Evolutionary conservation across 331 rosid genomes (phyloP).

Genomic region (Ulmus americana): DNA sequence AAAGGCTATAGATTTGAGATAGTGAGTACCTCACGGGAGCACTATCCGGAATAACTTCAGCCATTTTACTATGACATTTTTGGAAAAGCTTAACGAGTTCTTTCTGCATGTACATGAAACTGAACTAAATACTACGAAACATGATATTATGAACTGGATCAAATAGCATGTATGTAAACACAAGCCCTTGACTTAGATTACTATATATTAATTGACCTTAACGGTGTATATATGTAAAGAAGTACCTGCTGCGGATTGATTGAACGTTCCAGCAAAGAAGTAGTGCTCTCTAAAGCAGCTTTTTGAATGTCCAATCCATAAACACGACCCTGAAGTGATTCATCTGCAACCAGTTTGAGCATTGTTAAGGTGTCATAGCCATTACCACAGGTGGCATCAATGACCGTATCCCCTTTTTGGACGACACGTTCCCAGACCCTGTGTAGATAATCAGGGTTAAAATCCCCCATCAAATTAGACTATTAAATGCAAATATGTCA

Average conservation of each 20-base stretch:
- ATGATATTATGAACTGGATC: neutral
- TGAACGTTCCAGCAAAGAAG: slow-evolving; percentile 48
- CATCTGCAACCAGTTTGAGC: slow-evolving; percentile 76
- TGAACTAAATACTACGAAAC: neutral
- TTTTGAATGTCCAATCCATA: slow-evolving; percentile 76
- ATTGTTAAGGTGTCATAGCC: slow-evolving; percentile 76
- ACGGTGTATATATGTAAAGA: neutral
- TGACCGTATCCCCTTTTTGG: slow-evolving; percentile 65
- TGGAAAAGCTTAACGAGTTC: slow-evolving; percentile 53
- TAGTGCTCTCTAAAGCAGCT: slow-evolving; percentile 62
- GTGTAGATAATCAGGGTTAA: slow-evolving; percentile 14
- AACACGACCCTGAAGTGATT: slow-evolving; percentile 46
- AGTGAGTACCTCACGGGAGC: slow-evolving; percentile 47
- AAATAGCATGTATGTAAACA: neutral
- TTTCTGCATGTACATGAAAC: slow-evolving; percentile 40
- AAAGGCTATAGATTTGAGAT: slow-evolving; percentile 4
- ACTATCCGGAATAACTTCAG: slow-evolving; percentile 50
- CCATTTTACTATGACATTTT: slow-evolving; percentile 83
- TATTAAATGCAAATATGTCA: neutral
- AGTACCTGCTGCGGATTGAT: slow-evolving; percentile 43
- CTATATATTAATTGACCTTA: too few relatives aligned
- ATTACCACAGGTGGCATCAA: slow-evolving; percentile 94
- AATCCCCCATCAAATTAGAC: neutral
- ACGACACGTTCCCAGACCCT: slow-evolving; percentile 77
- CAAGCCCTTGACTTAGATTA: too few relatives aligned